These are phyloP conservation scores for Cercospora sp. DNA, from an alignment of 2,329 filamentous ascomycete species.

Conservation along the genomic window DNA sequence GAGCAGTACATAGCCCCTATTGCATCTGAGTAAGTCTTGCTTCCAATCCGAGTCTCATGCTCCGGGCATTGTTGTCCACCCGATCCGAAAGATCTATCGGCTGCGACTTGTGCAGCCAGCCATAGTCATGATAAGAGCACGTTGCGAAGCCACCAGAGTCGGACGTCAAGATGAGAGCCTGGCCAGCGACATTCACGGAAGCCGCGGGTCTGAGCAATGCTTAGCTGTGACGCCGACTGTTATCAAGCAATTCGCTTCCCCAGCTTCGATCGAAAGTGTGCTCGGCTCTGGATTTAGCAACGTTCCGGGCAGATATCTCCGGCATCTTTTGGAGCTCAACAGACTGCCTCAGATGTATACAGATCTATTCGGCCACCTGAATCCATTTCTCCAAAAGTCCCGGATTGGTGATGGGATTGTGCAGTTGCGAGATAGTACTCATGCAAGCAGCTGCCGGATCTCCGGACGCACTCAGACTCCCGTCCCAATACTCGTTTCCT, in stretches of 20 bases:
- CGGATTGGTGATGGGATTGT: constrained; percentile 38
- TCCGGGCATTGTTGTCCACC: not conserved
- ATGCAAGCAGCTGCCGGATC: constrained; percentile 40
- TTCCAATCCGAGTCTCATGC: not conserved
- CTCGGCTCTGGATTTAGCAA: not conserved
- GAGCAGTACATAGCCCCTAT: too few relatives aligned
- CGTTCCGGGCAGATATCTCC: not conserved
- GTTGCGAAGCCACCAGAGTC: not conserved
- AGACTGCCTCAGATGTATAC: not conserved
- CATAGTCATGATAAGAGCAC: not conserved
- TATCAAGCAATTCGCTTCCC: not conserved
- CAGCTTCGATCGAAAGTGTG: not conserved
- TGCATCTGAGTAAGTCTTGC: not conserved
- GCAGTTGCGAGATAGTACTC: constrained; percentile 38
- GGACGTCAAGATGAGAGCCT: not conserved
- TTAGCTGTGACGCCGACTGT: not conserved
- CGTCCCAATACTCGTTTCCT: constrained; percentile 40
- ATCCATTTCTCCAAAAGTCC: constrained; percentile 22
- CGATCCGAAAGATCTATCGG: not conserved
- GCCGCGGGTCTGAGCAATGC: not conserved
- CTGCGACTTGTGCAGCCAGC: not conserved
- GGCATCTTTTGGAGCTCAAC: not conserved
- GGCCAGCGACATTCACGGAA: not conserved
- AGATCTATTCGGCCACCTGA: not conserved
- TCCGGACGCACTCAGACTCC: constrained; percentile 31